Evolutionary conservation across 2,329 filamentous ascomycete species (phyloP).

Genomic region (Penicillium frequentans): DNA sequence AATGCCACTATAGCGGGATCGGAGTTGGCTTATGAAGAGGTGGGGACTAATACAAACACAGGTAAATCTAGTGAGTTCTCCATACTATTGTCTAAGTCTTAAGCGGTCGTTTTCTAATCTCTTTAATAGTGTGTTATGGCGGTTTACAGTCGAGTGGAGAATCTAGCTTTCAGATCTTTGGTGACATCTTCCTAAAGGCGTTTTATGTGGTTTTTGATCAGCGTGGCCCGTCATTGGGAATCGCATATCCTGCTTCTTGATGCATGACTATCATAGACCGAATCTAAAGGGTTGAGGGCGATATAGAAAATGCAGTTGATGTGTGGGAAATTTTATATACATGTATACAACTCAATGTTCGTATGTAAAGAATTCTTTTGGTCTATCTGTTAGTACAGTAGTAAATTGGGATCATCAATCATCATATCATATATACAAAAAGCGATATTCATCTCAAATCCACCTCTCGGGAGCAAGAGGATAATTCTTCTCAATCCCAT

Average conservation of each 20-base stretch:
- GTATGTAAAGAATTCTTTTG: too few relatives aligned
- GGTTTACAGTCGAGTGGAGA: constrained; percentile 60
- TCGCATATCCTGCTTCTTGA: constrained; percentile 46
- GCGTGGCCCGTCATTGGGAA: constrained; percentile 49
- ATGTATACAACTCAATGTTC: too few relatives aligned
- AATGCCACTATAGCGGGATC: constrained; percentile 56
- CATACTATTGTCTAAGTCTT: background rate
- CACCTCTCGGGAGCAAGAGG: background rate
- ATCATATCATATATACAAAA: background rate
- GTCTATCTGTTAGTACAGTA: background rate
- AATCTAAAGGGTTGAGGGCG: background rate
- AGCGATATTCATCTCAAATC: background rate
- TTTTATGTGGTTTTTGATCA: constrained; percentile 62
- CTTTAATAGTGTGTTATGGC: constrained; percentile 53
- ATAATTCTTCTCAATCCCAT: background rate
- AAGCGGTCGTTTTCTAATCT: background rate
- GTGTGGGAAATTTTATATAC: background rate
- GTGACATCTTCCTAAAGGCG: constrained; percentile 62
- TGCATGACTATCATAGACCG: background rate
- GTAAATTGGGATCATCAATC: background rate
- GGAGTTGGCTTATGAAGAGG: constrained; percentile 57
- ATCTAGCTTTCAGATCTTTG: constrained; percentile 57
- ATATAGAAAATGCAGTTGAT: background rate
- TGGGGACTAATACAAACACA: constrained; percentile 46
- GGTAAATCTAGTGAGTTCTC: constrained; percentile 39